phyloP scores from a whole-genome alignment of 2,329 filamentous ascomycete genomes.

The Alternaria alternata region DNA sequence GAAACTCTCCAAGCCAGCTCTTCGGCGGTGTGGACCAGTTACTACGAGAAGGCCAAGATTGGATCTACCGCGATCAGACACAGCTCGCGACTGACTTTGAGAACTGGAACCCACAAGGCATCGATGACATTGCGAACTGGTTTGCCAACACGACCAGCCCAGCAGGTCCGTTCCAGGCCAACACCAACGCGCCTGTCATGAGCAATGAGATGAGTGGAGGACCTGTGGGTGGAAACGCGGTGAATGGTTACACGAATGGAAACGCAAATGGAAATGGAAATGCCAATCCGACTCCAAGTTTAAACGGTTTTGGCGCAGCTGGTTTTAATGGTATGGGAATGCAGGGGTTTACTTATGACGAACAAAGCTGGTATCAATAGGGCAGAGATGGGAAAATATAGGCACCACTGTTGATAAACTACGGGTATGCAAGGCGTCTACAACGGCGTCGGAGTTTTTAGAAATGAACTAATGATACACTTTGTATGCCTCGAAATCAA shows the following conservation, averaged over 20 bases:
- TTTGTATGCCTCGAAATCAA: background rate
- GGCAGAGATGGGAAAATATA: background rate
- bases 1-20: slow-evolving; percentile 59
- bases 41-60: slow-evolving; percentile 69
- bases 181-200: background rate
- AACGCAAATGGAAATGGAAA: slow-evolving; percentile 6
- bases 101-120: slow-evolving; percentile 60
- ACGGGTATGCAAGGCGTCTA: background rate
- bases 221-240: slow-evolving; percentile 21
- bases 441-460: background rate
- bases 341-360: slow-evolving; percentile 36
- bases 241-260: slow-evolving; percentile 20
- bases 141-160: slow-evolving; percentile 33
- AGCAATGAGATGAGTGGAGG: slow-evolving; percentile 27
- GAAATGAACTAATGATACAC: background rate
- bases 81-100: slow-evolving; percentile 68
- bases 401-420: background rate
- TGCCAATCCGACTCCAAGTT: background rate
- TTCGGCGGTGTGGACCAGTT: slow-evolving; percentile 69
- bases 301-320: slow-evolving; percentile 15
- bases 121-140: slow-evolving; percentile 45
- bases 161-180: slow-evolving; percentile 10
- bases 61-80: slow-evolving; percentile 69
- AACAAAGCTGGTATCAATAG: slow-evolving; percentile 36
- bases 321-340: slow-evolving; percentile 22